phyloP scores from a whole-genome alignment of 768 basidiomycete genomes.

The Naganishia friedmannii region DNA sequence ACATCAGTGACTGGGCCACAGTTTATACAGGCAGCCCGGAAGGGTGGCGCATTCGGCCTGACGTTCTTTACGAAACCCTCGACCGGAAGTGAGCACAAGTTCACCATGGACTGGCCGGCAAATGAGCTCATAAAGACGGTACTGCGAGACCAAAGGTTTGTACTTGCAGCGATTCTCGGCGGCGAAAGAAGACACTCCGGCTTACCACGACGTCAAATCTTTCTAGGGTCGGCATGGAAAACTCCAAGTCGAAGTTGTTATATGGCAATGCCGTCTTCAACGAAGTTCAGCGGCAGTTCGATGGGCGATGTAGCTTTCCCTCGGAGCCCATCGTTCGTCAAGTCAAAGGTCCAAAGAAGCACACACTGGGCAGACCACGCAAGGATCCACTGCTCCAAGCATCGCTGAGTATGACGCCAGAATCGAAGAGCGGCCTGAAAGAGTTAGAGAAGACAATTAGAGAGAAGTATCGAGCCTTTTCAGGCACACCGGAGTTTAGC shows the following conservation, averaged over 20 bases:
- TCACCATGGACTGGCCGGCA: no score
- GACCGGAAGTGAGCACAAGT: no score
- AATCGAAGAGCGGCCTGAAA: background rate
- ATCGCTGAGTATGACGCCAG: background rate
- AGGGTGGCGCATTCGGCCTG: no score
- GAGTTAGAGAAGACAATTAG: background rate
- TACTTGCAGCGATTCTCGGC: no score
- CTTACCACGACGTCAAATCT: no score
- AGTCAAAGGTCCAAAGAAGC: background rate
- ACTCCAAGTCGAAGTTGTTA: background rate
- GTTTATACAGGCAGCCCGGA: no score
- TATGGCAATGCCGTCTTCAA: constrained; percentile 6
- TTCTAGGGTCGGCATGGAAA: background rate
- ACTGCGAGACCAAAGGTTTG: no score
- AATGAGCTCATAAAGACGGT: no score
- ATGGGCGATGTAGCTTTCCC: background rate
- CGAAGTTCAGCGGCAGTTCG: background rate
- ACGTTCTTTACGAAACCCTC: no score
- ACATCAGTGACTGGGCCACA: no score
- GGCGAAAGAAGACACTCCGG: no score
- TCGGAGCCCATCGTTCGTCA: background rate
- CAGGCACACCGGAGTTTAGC: background rate
- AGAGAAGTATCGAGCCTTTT: background rate
- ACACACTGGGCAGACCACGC: background rate
- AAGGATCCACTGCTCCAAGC: background rate